Percentiles rank a stretch among this genome's conserved stretches.
phyloP scores from a whole-genome alignment of 306 rosid species.

The Citrullus mucosospermus region DNA sequence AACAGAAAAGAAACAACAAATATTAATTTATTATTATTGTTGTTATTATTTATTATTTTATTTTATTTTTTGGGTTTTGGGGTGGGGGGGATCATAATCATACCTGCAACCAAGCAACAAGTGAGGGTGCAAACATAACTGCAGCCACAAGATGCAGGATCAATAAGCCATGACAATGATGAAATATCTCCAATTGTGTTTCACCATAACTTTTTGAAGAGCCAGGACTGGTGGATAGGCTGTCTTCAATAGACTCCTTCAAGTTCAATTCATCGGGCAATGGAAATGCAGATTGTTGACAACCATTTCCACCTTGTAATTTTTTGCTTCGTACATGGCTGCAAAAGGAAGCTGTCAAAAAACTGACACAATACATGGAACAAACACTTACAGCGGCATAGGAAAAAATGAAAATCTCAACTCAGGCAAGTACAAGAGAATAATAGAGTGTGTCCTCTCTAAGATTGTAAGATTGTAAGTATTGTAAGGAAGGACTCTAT shows the following conservation, averaged over 20 bases:
- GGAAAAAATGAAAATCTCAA: not conserved
- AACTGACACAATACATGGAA: conserved; percentile 50
- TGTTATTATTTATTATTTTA: too few species aligned
- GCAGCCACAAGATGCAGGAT: conserved; percentile 64
- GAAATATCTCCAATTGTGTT: conserved; percentile 72
- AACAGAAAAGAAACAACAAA: not conserved
- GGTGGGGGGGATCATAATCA: not conserved
- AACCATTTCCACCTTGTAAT: conserved; percentile 23
- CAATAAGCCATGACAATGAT: conserved; percentile 83
- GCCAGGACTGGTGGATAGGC: conserved; percentile 40
- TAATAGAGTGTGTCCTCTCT: not conserved
- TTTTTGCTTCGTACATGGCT: conserved; percentile 40
- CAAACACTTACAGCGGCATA: conserved; percentile 19
- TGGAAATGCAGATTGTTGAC: conserved; percentile 33
- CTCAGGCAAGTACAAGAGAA: not conserved
- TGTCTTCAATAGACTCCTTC: conserved; percentile 37
- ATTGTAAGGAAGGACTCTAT: not conserved
- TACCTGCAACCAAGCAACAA: conserved; percentile 94
- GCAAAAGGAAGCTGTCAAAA: conserved; percentile 76
- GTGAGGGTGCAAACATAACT: conserved; percentile 82
- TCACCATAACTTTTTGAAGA: conserved; percentile 68
- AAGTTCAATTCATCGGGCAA: conserved; percentile 38
- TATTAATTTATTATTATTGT: too few species aligned
- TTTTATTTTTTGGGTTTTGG: too few species aligned
- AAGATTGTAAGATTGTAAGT: not conserved